These are phyloP conservation scores for Rhizopus stolonifer DNA, from an alignment of 371 early-diverging fungal genomes.

Conservation along the genomic window DNA sequence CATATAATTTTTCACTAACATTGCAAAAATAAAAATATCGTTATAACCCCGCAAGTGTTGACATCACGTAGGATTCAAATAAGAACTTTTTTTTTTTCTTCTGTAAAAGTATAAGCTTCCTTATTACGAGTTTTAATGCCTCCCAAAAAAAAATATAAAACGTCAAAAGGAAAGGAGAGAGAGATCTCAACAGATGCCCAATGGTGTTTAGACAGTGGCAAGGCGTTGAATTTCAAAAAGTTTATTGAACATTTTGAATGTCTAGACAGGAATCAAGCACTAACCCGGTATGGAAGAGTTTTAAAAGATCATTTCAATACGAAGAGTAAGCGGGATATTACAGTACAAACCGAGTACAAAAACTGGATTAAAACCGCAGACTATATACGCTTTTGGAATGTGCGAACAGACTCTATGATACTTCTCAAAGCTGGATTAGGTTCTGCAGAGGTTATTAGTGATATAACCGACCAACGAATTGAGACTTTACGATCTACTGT, in stretches of 20 bases:
- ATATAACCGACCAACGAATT: slow-evolving; percentile 9
- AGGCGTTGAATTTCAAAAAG: slow-evolving; percentile 17
- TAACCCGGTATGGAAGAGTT: slow-evolving; percentile 17
- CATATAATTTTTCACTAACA: too few relatives aligned
- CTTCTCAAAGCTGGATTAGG: slow-evolving; percentile 14
- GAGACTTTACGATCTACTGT: slow-evolving; percentile 8
- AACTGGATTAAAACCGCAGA: slow-evolving; percentile 18
- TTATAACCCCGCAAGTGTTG: slow-evolving; percentile 3
- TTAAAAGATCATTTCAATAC: slow-evolving; percentile 11
- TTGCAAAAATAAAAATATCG: slow-evolving; percentile 6
- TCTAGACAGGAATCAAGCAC: slow-evolving; percentile 20
- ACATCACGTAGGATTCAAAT: background rate
- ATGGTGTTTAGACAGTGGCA: slow-evolving; percentile 24
- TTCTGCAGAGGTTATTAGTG: slow-evolving; percentile 5
- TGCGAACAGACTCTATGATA: slow-evolving; percentile 3
- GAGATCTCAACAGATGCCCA: slow-evolving; percentile 16
- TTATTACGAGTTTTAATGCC: slow-evolving; percentile 4
- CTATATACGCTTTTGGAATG: slow-evolving; percentile 19
- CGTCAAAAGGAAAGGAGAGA: slow-evolving; percentile 6
- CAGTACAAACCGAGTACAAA: slow-evolving; percentile 19
- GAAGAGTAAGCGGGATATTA: slow-evolving; percentile 11
- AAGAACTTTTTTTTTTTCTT: background rate
- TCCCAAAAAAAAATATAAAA: background rate
- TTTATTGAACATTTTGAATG: slow-evolving; percentile 21
- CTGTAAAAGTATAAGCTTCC: slow-evolving; percentile 1